A percentile compares a stretch with the other conserved stretches of the same genome.
Evolutionary conservation across 768 basidiomycete species (phyloP).

Genomic region (Kwoniella newhampshirensis): DNA sequence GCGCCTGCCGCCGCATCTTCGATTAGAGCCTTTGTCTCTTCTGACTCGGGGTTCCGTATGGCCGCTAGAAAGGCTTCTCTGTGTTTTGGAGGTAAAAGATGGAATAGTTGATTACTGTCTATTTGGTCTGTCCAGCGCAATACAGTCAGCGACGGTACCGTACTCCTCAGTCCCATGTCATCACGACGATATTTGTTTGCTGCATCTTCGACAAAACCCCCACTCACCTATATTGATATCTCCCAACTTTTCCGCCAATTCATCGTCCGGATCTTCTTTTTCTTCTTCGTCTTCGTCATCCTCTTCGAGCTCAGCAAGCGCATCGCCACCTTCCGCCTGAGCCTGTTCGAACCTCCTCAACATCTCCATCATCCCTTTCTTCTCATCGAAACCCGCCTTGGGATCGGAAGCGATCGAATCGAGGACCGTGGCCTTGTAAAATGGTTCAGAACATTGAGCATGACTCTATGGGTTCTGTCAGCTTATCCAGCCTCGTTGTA

Average conservation of each 20-base stretch:
- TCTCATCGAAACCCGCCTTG: conserved; percentile 46
- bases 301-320: conserved; percentile 20
- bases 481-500: too few species aligned
- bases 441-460: conserved; percentile 46
- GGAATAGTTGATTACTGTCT: conserved; percentile 44
- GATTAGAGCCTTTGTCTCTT: conserved; percentile 29
- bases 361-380: conserved; percentile 50
- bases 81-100: conserved; percentile 39
- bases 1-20: conserved; percentile 19
- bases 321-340: conserved; percentile 24
- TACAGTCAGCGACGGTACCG: not conserved
- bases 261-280: conserved; percentile 12
- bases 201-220: not conserved
- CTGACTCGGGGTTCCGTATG: conserved; percentile 38
- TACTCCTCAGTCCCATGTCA: not conserved
- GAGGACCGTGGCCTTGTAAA: conserved; percentile 41
- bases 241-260: conserved; percentile 29
- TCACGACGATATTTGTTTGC: not conserved
- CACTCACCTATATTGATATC: conserved; percentile 42
- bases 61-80: conserved; percentile 39
- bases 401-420: conserved; percentile 50
- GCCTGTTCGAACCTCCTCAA: conserved; percentile 46
- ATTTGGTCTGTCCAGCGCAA: conserved; percentile 27
- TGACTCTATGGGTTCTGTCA: conserved; percentile 32
- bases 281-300: conserved; percentile 44